Base-by-base conservation (phyloP, 1,284 basidiomycete genomes). In the Stereum hirsutum region DNA sequence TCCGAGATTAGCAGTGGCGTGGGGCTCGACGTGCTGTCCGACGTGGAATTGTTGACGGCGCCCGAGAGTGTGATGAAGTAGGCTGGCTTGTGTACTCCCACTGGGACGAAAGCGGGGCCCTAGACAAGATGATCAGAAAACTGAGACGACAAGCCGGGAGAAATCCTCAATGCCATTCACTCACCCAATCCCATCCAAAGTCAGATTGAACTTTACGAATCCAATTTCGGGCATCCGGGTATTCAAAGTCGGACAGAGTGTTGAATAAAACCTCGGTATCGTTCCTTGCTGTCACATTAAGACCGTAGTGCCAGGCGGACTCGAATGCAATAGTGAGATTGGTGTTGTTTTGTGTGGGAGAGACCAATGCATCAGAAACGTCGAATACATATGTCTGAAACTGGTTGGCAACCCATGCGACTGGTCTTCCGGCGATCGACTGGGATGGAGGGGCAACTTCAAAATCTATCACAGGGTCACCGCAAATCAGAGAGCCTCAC, bases 141-240 rank as follows among this genome's bases (percentile, higher is more conserved):
- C n/a, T 25, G 24, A 2, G 27, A 11, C 21, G 7, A 17, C 39
- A 35, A 37, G 7, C 37, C 14, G 12, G 5, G 24, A 23, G 6
- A 14, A 17, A n/a, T n/a, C n/a, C n/a, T n/a, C n/a, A n/a, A n/a
- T n/a, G n/a, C n/a, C n/a, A n/a, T n/a, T n/a, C n/a, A 47, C 60
- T 37, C 44, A 76, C 73, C 74, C 72, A 76, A 55, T 77, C 74
- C 73, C 74, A 75, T 2, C 73, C 74, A 49, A 75, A 78, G 53
- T 78, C 74, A n/a, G 67, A 70, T 30, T 70, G 62, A 12, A 68
- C 64, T 56, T 78, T 76, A 2, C 74, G 66, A 19, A 75, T 61
- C 56, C 64, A 75, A 26, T 68, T 59, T 32, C 70, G 69, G 19
- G 70, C 64, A 14, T 63, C 67, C 1, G 73, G 66, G 44, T 71